Evolutionary conservation across 345 rosid species (phyloP), one percentile per base, ranked within the genome.

Genomic region (Luvunga scandens): DNA sequence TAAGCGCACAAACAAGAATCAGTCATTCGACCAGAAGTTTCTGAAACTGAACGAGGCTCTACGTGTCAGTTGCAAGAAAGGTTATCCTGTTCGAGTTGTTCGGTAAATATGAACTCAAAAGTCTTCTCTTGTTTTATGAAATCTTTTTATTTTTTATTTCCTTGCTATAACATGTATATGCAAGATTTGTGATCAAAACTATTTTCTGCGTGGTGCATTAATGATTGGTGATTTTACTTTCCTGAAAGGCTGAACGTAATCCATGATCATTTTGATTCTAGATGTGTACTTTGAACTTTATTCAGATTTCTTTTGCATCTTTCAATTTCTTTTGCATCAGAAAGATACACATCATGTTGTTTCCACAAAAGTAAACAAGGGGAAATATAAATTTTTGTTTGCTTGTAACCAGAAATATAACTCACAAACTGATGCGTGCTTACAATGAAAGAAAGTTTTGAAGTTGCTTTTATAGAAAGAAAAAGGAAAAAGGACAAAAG

Each of bases 31-130:
- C 75, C 93, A 91, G 76, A 81, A 73, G 19, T 90, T 90, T 64
- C 87, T 84, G 4, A 84, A 85, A 67, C 2, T 18, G 62, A 91
- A 91, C 9, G 89, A 88, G 83, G 88, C 93, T 59, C 67, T 91
- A 9, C 83, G 88, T 74, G 63, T 91, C 48, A 91, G 96, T 68
- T 91, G 93, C 82, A 82, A 39, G 63, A 86, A 82, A 67, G 93
- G 96, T 31, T 87, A 90, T 76, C 92, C 96, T 14, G 92, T 91
- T 38, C 86, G 92, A 48, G 96, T 91, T 14, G 88, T 87, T 21
- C 85, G 93, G 93, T 81, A 77, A 79, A 78, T 79, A 48, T n/a
- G 14, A 48, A 27, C 24, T 34, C 50, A 61, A 76, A 65, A 61
- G 34, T 12, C 28, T 22, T 42, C 48, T 66, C 53, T 72, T 25